Evolutionary conservation across 345 rosid species (phyloP).

Genomic region (Acer saccharum): DNA sequence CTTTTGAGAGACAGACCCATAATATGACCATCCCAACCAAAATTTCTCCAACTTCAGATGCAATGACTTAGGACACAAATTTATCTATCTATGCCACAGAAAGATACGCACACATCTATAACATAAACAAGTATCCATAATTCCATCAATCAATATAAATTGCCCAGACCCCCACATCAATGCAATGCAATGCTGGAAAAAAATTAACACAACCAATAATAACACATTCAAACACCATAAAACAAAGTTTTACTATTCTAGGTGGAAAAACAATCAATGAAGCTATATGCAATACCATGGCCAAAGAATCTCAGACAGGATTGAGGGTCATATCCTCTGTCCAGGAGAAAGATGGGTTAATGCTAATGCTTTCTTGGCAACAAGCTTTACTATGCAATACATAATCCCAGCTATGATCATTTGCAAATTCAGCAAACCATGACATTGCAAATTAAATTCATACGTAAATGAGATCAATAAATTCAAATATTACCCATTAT

Average conservation of each 20-base stretch:
- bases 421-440: not conserved
- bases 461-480: not conserved
- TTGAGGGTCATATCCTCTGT: not conserved
- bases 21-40: not conserved
- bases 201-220: not conserved
- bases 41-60: not conserved
- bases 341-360: not conserved
- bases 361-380: not conserved
- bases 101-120: not conserved
- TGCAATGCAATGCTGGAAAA: not conserved
- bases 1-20: not conserved
- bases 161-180: not conserved
- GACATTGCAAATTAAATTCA: not conserved
- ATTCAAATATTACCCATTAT: not conserved
- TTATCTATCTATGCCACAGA: not conserved
- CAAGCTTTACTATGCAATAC: not conserved
- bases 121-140: not conserved
- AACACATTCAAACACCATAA: not conserved
- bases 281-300: not conserved
- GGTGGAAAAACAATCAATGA: conserved; percentile 10
- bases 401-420: not conserved
- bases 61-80: not conserved
- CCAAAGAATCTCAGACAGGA: not conserved
- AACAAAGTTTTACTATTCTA: not conserved
- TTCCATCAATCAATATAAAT: not conserved